Conservation (phyloP, 106 monocot genomes). For the Apostasia ramifera region DNA sequence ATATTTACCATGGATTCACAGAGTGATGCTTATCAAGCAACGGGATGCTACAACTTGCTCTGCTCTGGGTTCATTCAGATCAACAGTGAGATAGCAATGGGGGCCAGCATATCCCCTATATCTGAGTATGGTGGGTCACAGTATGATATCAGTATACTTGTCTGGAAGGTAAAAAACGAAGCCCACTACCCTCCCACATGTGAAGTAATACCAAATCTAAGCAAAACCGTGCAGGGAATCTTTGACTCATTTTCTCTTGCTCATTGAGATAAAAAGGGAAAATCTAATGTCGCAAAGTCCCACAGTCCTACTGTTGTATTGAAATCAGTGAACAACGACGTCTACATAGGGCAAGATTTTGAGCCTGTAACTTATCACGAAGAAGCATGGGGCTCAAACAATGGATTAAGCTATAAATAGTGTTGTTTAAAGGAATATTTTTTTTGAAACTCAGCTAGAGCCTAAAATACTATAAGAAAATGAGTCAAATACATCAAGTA, state of each 20-base stretch:
- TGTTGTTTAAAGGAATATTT: too few species aligned
- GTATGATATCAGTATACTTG: slow-evolving; percentile 65
- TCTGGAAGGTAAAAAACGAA: slow-evolving; percentile 40
- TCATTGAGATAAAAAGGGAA: too few species aligned
- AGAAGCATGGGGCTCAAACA: too few species aligned
- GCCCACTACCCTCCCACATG: background rate
- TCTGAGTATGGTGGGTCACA: slow-evolving; percentile 54
- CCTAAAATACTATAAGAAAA: too few species aligned
- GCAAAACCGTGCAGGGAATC: background rate
- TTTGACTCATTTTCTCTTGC: background rate
- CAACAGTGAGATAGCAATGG: slow-evolving; percentile 71
- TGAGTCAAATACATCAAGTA: too few species aligned
- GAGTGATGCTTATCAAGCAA: slow-evolving; percentile 83
- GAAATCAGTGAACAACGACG: too few species aligned
- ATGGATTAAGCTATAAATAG: too few species aligned
- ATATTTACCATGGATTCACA: slow-evolving; percentile 17
- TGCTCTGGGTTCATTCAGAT: slow-evolving; percentile 77
- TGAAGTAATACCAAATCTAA: background rate
- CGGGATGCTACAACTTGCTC: slow-evolving; percentile 75
- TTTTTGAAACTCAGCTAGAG: too few species aligned
- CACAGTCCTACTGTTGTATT: too few species aligned
- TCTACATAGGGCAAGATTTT: too few species aligned
- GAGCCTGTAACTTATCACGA: too few species aligned
- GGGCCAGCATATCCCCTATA: slow-evolving; percentile 68
- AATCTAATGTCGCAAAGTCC: too few species aligned